Conservation (phyloP, 2,329 filamentous ascomycete species). For the Claviceps cyperi region DNA sequence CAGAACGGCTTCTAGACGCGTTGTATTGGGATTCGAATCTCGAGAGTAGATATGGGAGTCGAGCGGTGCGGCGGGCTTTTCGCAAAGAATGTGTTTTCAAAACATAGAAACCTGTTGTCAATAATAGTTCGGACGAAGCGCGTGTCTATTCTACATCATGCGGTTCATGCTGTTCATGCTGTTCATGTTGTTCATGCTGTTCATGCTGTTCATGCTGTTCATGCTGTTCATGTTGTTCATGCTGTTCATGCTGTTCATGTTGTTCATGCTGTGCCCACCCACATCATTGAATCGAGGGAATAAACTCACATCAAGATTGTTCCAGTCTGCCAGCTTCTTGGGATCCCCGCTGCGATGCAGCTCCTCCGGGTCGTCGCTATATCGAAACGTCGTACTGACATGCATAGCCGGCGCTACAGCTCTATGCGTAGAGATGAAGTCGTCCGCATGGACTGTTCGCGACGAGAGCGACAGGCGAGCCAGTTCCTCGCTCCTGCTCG, state of each 20-base stretch:
- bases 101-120: too few relatives aligned
- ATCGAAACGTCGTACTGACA: constrained; percentile 83
- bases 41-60: constrained; percentile 77
- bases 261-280: too few relatives aligned
- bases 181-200: too few relatives aligned
- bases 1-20: constrained; percentile 74
- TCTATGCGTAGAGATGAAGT: constrained; percentile 55
- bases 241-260: too few relatives aligned
- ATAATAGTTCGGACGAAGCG: too few relatives aligned
- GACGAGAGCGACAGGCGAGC: constrained; percentile 42
- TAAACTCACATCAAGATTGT: constrained; percentile 40
- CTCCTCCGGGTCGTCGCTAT: constrained; percentile 53
- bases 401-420: constrained; percentile 85
- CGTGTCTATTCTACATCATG: too few relatives aligned
- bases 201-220: too few relatives aligned
- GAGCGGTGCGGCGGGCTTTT: constrained; percentile 27
- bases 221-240: too few relatives aligned
- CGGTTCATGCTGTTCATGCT: too few relatives aligned
- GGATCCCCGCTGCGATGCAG: constrained; percentile 27
- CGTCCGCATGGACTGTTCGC: constrained; percentile 68
- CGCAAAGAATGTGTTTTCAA: too few relatives aligned
- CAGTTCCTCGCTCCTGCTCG: constrained; percentile 2
- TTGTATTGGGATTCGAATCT: constrained; percentile 61
- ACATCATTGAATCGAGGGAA: too few relatives aligned
- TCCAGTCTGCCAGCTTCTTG: constrained; percentile 33